Evolutionary conservation across 768 basidiomycete genomes (phyloP), one percentile per base, ranked within the genome.

Genomic region (Mycena filopes): DNA sequence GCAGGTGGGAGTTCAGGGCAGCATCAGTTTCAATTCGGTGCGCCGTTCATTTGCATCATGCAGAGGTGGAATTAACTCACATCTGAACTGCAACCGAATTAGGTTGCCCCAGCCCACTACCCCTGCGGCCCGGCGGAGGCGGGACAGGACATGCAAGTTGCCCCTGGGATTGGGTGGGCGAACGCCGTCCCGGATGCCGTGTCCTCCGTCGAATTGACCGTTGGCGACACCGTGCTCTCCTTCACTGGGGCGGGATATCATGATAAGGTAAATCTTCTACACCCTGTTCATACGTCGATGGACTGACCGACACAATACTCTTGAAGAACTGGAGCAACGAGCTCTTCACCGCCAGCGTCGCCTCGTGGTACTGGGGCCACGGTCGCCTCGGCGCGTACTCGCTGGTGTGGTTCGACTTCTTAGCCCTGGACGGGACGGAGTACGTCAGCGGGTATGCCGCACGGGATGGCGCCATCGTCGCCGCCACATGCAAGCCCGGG

Each of bases 261-360:
- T 53, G 64, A 69, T 46, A 65, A 66, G 54, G 63, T 62, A 31
- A 8, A 55, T n/a, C 31, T 23, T 20, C 36, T 55, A 13, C 38
- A n/a, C 26, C 33, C 1, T 9, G 3, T 23, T 33, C 12, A 51
- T 4, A 20, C 28, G 3, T 13, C 31, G 25, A 15, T 25, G 6
- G 28, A 50, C 18, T 23, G 29, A 8, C 47, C 31, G 26, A 40
- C 11, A 23, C 20, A 36, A 36, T 11, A 33, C n/a, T 33, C 47
- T n/a, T n/a, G n/a, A n/a, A 69, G 70, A 71, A 71, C 47, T 71
- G 70, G 68, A 64, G 70, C 55, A 45, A 66, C 47, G 45, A 62
- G 45, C 51, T 49, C 4, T 65, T 71, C 47, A 45, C 51, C 0
- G n/a, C 36, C n/a, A 50, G 55, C 54, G 55, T 69, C 4, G 54